A percentile compares a stretch with the other conserved stretches of the same genome.
Evolutionary conservation across 1,284 basidiomycete species (phyloP).

Genomic region (Boletus semigastroideus): DNA sequence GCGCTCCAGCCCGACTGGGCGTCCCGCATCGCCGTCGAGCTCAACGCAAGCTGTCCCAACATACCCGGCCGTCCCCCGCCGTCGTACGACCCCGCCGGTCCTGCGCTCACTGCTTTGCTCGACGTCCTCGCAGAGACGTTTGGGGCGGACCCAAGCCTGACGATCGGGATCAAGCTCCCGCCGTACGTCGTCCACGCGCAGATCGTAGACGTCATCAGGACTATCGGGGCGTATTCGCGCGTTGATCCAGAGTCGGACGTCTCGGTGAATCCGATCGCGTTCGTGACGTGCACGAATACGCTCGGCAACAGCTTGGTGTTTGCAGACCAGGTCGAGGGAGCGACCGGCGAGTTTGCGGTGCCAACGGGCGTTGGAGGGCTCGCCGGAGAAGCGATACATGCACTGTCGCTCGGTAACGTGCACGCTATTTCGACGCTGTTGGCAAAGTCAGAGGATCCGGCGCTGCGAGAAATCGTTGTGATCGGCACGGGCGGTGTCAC

Average conservation of each 20-base stretch:
- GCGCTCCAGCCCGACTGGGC: constrained; percentile 26
- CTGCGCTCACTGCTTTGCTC: constrained; percentile 39
- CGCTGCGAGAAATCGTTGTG: constrained; percentile 51
- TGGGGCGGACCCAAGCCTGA: constrained; percentile 51
- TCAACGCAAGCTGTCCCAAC: constrained; percentile 82
- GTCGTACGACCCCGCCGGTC: constrained; percentile 51
- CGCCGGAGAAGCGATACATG: constrained; percentile 73
- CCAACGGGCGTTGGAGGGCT: constrained; percentile 67
- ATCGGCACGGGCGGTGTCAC: constrained; percentile 82
- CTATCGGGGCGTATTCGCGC: constrained; percentile 37
- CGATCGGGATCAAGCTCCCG: constrained; percentile 76
- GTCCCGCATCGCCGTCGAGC: constrained; percentile 61
- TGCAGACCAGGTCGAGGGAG: constrained; percentile 42
- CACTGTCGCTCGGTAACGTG: constrained; percentile 74
- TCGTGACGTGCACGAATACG: constrained; percentile 77
- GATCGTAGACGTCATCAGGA: constrained; percentile 53
- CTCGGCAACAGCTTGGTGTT: constrained; percentile 69
- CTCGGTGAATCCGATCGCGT: constrained; percentile 47
- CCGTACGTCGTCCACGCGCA: constrained; percentile 71
- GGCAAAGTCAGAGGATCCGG: constrained; percentile 37
- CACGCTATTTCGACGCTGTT: constrained; percentile 57
- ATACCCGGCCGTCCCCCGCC: constrained; percentile 61
- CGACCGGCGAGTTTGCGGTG: constrained; percentile 47
- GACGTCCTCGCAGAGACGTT: constrained; percentile 49
- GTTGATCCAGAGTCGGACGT: constrained; percentile 18